These are phyloP conservation scores for Skeletonema menzelii DNA, from an alignment of 108 stramenopile species.

Conservation along the genomic window DNA sequence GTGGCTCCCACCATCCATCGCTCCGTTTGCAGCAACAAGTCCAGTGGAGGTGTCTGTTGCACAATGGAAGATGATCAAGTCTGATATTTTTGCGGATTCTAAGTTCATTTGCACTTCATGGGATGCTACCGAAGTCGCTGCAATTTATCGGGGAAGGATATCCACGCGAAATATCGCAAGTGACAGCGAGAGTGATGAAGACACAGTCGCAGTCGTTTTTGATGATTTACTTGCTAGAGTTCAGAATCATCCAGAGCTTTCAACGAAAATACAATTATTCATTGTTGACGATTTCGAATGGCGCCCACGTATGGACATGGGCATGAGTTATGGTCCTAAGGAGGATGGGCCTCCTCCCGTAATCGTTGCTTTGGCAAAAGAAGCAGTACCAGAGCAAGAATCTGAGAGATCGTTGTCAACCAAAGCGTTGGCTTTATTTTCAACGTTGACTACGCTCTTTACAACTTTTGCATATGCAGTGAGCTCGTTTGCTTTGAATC, in stretches of 20 bases:
- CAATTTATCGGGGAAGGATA: slow-evolving; percentile 65
- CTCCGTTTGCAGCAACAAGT: slow-evolving; percentile 52
- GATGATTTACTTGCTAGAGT: slow-evolving; percentile 47
- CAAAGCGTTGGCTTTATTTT: slow-evolving; percentile 40
- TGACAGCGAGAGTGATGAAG: neutral
- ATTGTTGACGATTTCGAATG: slow-evolving; percentile 68
- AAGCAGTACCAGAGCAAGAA: slow-evolving; percentile 55
- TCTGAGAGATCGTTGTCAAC: slow-evolving; percentile 26
- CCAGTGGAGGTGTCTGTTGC: slow-evolving; percentile 33
- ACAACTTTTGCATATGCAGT: slow-evolving; percentile 63
- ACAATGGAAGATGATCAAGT: slow-evolving; percentile 51
- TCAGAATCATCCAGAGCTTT: slow-evolving; percentile 37
- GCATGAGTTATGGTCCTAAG: neutral
- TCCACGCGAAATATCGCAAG: neutral
- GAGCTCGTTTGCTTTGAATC: slow-evolving; percentile 61
- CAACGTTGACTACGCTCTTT: slow-evolving; percentile 47
- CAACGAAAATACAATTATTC: slow-evolving; percentile 63
- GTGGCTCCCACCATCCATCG: slow-evolving; percentile 66
- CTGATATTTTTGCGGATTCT: slow-evolving; percentile 54
- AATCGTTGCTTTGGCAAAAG: slow-evolving; percentile 59
- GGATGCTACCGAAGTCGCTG: slow-evolving; percentile 61
- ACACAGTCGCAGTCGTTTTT: slow-evolving; percentile 40
- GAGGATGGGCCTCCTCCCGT: slow-evolving; percentile 50
- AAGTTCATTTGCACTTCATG: slow-evolving; percentile 61
- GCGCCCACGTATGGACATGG: slow-evolving; percentile 8